Evolutionary conservation across 257 asterid genomes (phyloP), one percentile per base, ranked within the genome.

Genomic region (Anisodus tanguticus): DNA sequence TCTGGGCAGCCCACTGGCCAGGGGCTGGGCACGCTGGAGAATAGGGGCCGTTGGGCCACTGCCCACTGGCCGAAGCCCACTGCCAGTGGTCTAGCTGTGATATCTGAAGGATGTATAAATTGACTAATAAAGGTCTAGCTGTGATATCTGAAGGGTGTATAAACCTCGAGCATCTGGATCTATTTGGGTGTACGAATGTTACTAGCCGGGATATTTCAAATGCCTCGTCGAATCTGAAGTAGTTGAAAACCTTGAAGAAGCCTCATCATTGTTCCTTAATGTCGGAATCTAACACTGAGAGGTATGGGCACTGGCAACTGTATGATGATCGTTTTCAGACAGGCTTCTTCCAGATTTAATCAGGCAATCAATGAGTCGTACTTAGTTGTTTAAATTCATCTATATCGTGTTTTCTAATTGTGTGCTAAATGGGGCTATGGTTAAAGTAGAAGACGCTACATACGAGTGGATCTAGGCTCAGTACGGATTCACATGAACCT

Each of bases 311-410:
- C 84, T 94, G 98, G 99, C 89, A 85, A 37, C 84, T 95, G 84
- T 95, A 95, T 45, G 98, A 94, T 81, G 95, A 93, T 83, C 89
- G 98, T 15, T 95, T 95, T 87, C 98, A 92, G 82, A 93, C 94
- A 0, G 98, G 90, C 84, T 86, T 89, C 22, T 94, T 94, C 86
- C 91, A 97, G 68, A 94, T 95, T 90, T 95, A 94, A 95, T 77
- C 64, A 49, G 62, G 81, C 2, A 1, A 49, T 22, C 6, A 19
- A 49, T 49, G 62, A 49, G 81, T 8, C 62, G 6, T 49, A 74
- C 17, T 8, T 19, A 5, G 43, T 72, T 47, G 15, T 19, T 47
- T 9, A 11, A 74, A 58, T 72, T 43, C 60, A 5, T 22, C 19
- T 74, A 49, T 74, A 74, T 71, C 8, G 3, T 66, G 74, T 2